A percentile compares a stretch with the other conserved stretches of the same genome.
Evolutionary conservation across 371 early-diverging fungal genomes (phyloP).

Genomic region (Mortierella sp.): DNA sequence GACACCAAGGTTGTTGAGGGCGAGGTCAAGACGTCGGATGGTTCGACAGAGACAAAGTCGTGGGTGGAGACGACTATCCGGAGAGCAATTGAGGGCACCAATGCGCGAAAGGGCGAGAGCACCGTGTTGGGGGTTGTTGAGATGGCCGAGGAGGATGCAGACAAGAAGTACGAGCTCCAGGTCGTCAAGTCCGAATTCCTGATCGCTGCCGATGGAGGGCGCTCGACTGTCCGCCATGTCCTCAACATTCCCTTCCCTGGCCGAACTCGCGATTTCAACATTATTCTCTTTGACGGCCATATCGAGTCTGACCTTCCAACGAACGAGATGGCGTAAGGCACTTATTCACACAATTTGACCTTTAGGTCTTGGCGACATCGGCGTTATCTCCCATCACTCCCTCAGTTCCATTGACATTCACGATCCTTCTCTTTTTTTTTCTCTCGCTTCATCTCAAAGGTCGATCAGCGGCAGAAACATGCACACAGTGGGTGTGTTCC

Average conservation of each 20-base stretch:
- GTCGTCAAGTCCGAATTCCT: conserved; percentile 32
- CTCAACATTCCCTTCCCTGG: conserved; percentile 35
- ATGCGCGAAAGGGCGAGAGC: conserved; percentile 5
- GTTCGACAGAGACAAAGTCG: not conserved
- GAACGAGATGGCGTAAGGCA: conserved; percentile 23
- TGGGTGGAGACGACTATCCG: conserved; percentile 41
- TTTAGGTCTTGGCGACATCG: not conserved
- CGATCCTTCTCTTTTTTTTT: not conserved
- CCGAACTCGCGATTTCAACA: conserved; percentile 23
- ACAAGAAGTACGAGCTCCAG: conserved; percentile 30
- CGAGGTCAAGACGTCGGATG: not conserved
- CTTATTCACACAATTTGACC: not conserved
- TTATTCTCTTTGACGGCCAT: conserved; percentile 38
- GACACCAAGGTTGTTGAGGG: conserved; percentile 40
- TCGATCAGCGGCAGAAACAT: conserved; percentile 15
- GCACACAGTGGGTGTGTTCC: conserved; percentile 17
- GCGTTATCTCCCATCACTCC: not conserved
- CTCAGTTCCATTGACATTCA: not conserved
- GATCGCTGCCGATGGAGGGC: conserved; percentile 39
- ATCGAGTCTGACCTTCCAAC: conserved; percentile 15
- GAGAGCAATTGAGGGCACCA: conserved; percentile 13
- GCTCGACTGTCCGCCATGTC: conserved; percentile 36
- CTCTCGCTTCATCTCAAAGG: not conserved
- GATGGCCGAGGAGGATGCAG: conserved; percentile 14
- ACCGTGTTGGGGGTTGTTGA: conserved; percentile 18